phyloP scores from a whole-genome alignment of 495 filamentous ascomycete species.

The Elaphomyces granulatus region DNA sequence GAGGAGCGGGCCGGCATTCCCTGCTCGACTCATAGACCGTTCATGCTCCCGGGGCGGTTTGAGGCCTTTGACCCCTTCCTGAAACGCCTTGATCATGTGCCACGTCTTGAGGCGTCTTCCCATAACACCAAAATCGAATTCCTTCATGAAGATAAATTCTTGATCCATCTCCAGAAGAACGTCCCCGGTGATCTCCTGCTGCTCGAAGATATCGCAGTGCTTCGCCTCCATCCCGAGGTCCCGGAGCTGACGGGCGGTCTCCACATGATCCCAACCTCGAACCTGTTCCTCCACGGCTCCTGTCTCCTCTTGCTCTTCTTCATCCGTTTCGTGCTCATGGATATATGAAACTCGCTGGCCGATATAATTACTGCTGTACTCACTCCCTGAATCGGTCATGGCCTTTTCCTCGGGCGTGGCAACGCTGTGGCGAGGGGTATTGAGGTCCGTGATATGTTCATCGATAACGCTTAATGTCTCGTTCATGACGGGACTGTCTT shows the following conservation, averaged over 20 bases:
- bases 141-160: constrained; percentile 81
- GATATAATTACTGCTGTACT: constrained; percentile 71
- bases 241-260: constrained; percentile 78
- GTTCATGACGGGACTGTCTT: constrained; percentile 78
- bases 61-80: constrained; percentile 57
- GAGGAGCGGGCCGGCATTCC: constrained; percentile 34
- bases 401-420: constrained; percentile 36
- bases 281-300: constrained; percentile 49
- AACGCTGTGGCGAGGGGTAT: constrained; percentile 51
- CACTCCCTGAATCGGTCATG: constrained; percentile 72
- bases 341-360: constrained; percentile 76
- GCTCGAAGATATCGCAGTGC: constrained; percentile 85
- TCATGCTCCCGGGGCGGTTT: constrained; percentile 19
- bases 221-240: constrained; percentile 62
- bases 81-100: constrained; percentile 80
- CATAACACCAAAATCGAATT: constrained; percentile 85
- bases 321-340: constrained; percentile 74
- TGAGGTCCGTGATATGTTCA: constrained; percentile 93
- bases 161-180: constrained; percentile 92
- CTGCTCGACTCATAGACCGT: constrained; percentile 22
- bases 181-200: constrained; percentile 92
- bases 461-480: constrained; percentile 96
- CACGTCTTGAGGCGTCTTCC: constrained; percentile 82
- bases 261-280: constrained; percentile 54
- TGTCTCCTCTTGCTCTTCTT: constrained; percentile 46